These are phyloP conservation scores for Boletus sp. DNA, from an alignment of 768 basidiomycete species.

Conservation along the genomic window DNA sequence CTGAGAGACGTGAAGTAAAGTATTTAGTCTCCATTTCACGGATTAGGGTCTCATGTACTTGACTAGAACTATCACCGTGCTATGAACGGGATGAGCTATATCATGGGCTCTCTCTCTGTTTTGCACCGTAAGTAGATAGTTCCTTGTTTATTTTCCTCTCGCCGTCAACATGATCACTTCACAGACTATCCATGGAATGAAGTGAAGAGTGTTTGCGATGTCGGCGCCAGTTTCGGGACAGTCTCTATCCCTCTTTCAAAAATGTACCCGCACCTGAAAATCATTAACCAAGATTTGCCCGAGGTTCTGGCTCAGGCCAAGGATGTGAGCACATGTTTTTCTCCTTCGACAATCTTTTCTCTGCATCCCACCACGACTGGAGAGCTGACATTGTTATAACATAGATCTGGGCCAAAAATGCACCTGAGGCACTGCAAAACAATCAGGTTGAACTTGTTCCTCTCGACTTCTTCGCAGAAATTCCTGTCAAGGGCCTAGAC, in stretches of 20 bases:
- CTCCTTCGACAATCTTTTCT: not conserved
- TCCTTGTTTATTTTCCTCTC: not conserved
- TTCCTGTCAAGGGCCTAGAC: constrained; percentile 15
- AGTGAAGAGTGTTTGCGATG: constrained; percentile 26
- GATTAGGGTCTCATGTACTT: not conserved
- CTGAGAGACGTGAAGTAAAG: constrained; percentile 14
- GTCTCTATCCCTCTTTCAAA: constrained; percentile 28
- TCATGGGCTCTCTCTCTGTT: constrained; percentile 25
- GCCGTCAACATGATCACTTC: not conserved
- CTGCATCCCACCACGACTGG: not conserved
- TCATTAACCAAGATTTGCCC: constrained; percentile 29
- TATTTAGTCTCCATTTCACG: not conserved
- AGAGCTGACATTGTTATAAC: not conserved
- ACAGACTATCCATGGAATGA: constrained; percentile 27
- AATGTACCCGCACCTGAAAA: constrained; percentile 25
- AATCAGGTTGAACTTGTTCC: constrained; percentile 15
- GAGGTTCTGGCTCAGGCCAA: constrained; percentile 22
- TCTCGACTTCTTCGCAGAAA: constrained; percentile 21
- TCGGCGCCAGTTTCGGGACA: constrained; percentile 29
- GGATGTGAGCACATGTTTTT: constrained; percentile 6
- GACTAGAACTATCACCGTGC: constrained; percentile 22
- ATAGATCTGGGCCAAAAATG: constrained; percentile 17
- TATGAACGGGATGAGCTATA: constrained; percentile 18
- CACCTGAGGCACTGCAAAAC: constrained; percentile 16
- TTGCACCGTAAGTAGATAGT: constrained; percentile 17